These are phyloP conservation scores for Sugiyamaella valdiviana DNA, from an alignment of 805 yeast species.

Conservation along the genomic window DNA sequence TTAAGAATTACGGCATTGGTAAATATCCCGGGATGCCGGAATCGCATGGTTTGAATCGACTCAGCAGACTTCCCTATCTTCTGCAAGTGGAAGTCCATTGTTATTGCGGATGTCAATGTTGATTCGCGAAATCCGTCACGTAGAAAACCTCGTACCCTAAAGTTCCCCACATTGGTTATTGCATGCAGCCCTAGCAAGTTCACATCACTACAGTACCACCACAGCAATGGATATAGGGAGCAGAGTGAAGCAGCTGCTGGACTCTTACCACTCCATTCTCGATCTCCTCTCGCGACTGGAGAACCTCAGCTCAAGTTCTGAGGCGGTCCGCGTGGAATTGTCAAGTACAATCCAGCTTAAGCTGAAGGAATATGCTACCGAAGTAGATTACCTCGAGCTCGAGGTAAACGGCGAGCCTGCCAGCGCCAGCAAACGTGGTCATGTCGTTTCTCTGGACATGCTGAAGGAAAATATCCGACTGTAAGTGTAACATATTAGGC, in stretches of 20 bases:
- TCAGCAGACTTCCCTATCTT: conserved; percentile 14
- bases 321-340: conserved; percentile 16
- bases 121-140: neutral
- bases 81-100: conserved; percentile 11
- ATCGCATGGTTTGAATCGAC: conserved; percentile 32
- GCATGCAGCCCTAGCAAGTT: neutral
- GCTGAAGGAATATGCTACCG: conserved; percentile 15
- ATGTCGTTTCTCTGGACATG: conserved; percentile 18
- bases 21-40: conserved; percentile 55
- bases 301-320: conserved; percentile 5
- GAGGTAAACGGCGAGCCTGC: conserved; percentile 9
- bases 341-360: conserved; percentile 17
- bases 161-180: neutral
- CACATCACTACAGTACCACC: neutral
- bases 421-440: conserved; percentile 1
- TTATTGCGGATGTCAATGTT: neutral
- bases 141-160: neutral
- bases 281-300: conserved; percentile 16
- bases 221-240: conserved; percentile 2
- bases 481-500: neutral
- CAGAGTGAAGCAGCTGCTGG: conserved; percentile 8
- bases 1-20: conserved; percentile 53
- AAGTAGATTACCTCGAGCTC: conserved; percentile 11
- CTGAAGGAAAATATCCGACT: conserved; percentile 16
- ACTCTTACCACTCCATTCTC: conserved; percentile 14